Base-by-base conservation (phyloP, 106 monocot genomes). In the Dendrobium officinale region DNA sequence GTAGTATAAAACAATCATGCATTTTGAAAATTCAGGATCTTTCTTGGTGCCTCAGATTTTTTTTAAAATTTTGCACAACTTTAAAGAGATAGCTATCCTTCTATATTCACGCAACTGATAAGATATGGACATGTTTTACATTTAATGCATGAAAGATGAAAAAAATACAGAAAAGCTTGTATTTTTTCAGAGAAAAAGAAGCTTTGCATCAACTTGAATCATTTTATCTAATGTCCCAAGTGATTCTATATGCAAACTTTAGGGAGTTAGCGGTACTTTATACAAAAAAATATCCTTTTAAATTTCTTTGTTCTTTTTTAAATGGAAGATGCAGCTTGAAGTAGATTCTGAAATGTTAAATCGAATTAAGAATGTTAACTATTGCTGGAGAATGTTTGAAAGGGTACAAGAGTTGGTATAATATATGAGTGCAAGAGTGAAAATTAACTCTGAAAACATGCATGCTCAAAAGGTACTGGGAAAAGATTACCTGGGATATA, bases 401-500 rank as follows among this genome's bases (percentile, higher is more conserved):
- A 29, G 31, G 31, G 31, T 31, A 68, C 61, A 68, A 58, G 3
- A 29, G 68, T 31, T 31, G 15, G 68, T 20, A 68, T 68, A 68
- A 31, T 68, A 20, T 68, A 31, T 33, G 31, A 11, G 61, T 5
- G 61, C 10, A 29, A 70, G 33, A 70, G 33, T 0, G 4, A 33
- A 37, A 70, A 37, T 18, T 13, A 29, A 26, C 8, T 27, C 8
- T 67, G 22, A 27, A 68, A 68, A 27, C 5, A 70, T 33, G 13
- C 2, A 70, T 31, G 27, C 70, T 13, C 9, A 33, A 70, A 70
- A 33, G 37, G 29, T 29, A 48, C 2, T 29, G 67, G 29, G 27
- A 9, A 55, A 72, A 22, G 1, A 54, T 17, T 89, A 96, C 96
- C 88, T 92, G 80, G 79, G 92, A 89, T 75, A 98, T 83, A 81